A percentile compares a stretch with the other conserved stretches of the same genome.
Evolutionary conservation across 2,329 filamentous ascomycete species (phyloP).

Genomic region (Aspergillus pseudotamarii): DNA sequence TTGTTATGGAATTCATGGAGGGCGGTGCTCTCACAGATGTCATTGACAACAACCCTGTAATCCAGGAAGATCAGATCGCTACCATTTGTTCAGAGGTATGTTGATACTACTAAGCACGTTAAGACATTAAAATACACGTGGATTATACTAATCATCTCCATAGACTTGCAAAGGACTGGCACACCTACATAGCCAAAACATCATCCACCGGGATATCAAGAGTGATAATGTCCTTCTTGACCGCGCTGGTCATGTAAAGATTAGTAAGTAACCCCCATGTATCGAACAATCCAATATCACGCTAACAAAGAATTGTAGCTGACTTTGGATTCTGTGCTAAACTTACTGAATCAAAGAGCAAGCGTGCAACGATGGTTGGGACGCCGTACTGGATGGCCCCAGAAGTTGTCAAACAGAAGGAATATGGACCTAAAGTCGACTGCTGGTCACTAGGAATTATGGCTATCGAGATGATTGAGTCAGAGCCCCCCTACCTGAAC

Average conservation of each 20-base stretch:
- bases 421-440: slow-evolving; percentile 97
- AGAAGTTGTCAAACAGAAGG: slow-evolving; percentile 98
- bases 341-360: slow-evolving; percentile 92
- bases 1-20: slow-evolving; percentile 99
- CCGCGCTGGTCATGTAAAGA: slow-evolving; percentile 93
- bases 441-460: slow-evolving; percentile 99
- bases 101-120: slow-evolving; percentile 8
- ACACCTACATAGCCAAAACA: slow-evolving; percentile 92
- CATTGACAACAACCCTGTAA: slow-evolving; percentile 94
- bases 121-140: background rate
- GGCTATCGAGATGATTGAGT: slow-evolving; percentile 99
- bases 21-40: slow-evolving; percentile 96
- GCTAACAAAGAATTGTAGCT: slow-evolving; percentile 58
- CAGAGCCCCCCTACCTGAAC: slow-evolving; percentile 95
- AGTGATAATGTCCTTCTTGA: slow-evolving; percentile 97
- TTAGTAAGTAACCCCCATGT: slow-evolving; percentile 68
- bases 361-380: slow-evolving; percentile 98
- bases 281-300: background rate
- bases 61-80: slow-evolving; percentile 95
- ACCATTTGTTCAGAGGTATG: slow-evolving; percentile 94
- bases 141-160: slow-evolving; percentile 18
- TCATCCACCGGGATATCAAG: slow-evolving; percentile 99
- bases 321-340: slow-evolving; percentile 99
- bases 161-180: slow-evolving; percentile 95
- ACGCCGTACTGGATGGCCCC: slow-evolving; percentile 99